Conservation (phyloP, 2,329 filamentous ascomycete species). For the Mariannaea elegans region DNA sequence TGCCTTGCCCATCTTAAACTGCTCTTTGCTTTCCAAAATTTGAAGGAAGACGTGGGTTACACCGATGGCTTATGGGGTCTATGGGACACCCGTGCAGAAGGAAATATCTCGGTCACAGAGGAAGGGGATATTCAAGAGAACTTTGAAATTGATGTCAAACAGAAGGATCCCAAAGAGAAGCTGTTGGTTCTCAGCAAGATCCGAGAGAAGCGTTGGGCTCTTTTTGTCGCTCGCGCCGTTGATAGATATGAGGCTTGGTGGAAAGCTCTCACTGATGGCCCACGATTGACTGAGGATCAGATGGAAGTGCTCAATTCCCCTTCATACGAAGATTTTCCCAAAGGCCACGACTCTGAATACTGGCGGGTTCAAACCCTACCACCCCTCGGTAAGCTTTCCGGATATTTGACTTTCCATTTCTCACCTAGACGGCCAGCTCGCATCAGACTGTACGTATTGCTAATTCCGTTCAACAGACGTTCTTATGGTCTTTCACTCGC, state of each 20-base stretch:
- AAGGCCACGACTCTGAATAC: neutral
- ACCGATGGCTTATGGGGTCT: constrained; percentile 70
- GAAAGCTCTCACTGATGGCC: constrained; percentile 31
- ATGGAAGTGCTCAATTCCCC: constrained; percentile 7
- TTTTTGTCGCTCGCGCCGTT: constrained; percentile 71
- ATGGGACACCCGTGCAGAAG: constrained; percentile 51
- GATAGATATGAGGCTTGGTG: constrained; percentile 72
- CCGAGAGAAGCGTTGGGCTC: constrained; percentile 72
- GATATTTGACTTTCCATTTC: too few relatives aligned
- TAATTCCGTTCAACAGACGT: constrained; percentile 58
- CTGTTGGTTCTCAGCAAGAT: constrained; percentile 54
- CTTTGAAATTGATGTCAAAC: constrained; percentile 5
- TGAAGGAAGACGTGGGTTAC: constrained; percentile 68
- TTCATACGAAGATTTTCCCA: constrained; percentile 23
- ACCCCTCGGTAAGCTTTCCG: constrained; percentile 30
- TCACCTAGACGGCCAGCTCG: neutral
- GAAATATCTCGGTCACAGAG: constrained; percentile 14
- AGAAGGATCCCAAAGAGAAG: constrained; percentile 36
- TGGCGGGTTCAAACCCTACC: constrained; percentile 32
- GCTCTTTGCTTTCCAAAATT: constrained; percentile 67
- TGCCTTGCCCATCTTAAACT: constrained; percentile 67
- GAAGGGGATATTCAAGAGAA: constrained; percentile 26
- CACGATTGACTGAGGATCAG: constrained; percentile 16
- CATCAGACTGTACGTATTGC: neutral
- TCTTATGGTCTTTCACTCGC: constrained; percentile 77